Evolutionary conservation across 129 eudicot genomes (phyloP).

Genomic region (Silybum marianum): DNA sequence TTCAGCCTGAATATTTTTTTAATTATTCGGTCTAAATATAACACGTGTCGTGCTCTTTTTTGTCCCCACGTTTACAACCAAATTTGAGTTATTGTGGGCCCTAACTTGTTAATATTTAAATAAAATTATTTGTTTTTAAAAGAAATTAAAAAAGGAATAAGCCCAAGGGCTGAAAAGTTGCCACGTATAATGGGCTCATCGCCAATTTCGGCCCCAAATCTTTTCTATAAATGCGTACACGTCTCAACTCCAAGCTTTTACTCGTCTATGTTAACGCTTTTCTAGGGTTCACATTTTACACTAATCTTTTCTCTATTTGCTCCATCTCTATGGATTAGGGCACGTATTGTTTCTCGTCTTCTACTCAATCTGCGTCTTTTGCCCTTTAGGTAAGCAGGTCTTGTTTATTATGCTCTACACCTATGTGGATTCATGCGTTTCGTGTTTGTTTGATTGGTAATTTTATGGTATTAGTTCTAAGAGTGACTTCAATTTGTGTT

Average conservation of each 20-base stretch:
- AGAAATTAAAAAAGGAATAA: background rate
- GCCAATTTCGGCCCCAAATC: conserved; percentile 14
- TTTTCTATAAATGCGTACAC: conserved; percentile 12
- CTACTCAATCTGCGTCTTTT: conserved; percentile 11
- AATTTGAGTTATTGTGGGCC: too few species aligned
- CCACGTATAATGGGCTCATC: conserved; percentile 13
- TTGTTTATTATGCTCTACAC: conserved; percentile 3
- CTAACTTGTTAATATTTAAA: too few species aligned
- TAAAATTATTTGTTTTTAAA: background rate
- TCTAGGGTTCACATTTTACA: conserved; percentile 19
- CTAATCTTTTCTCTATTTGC: background rate
- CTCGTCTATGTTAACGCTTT: conserved; percentile 6
- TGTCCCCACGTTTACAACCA: too few species aligned
- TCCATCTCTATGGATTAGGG: conserved; percentile 17
- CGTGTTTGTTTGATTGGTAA: conserved; percentile 4
- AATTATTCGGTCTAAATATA: too few species aligned
- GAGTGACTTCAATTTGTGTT: background rate
- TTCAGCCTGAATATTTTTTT: too few species aligned
- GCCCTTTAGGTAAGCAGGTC: background rate
- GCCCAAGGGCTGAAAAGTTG: conserved; percentile 4
- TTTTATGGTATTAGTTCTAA: background rate
- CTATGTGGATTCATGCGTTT: background rate
- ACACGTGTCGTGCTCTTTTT: too few species aligned
- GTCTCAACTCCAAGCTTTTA: conserved; percentile 5
- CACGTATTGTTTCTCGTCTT: conserved; percentile 7